Base-by-base conservation (phyloP, 192 early-diverging fungal species). In the Cetraspora pellucida region DNA sequence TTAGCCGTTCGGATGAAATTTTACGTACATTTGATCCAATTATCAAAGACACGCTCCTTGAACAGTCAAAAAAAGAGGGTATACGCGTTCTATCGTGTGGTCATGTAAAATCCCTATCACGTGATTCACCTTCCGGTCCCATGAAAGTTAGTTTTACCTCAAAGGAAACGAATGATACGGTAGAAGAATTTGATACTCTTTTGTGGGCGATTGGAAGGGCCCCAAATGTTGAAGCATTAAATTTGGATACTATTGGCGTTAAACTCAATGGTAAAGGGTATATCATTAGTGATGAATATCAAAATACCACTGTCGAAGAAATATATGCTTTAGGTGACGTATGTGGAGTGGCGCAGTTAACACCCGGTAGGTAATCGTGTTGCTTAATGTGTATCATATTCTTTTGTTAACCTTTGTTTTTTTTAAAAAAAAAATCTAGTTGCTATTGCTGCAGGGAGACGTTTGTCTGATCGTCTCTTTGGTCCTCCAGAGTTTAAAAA, bases 301-400 rank as follows among this genome's bases (percentile, higher is more conserved):
- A 98, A 82, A 87, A 94, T 73, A 98, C 96, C 10, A 80, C 60
- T 54, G 80, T 81, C 7, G 80, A 85, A 31, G 89, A 91, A 44
- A 81, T 99, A 13, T 94, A 90, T 82, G 92, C 95, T n/a, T 85
- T 99, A 8, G 97, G 97, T 52, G 97, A 99, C 82, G 94, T 97
- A 45, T 94, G 91, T 80, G 97, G 97, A 69, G 84, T 90, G 77
- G 90, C 91, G 30, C 92, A 95, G 88, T 88, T 99, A 67, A 99
- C 97, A 37, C 95, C 96, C 68, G 91, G 88, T 91, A 90, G 72
- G 7, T 37, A 37, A 37, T 37, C 3, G 7, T 37, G 7, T 37
- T 37, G n/a, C n/a, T 37, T 0, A 37, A 37, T 37, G 7, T 37
- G 37, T 49, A 10, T 21, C n/a, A 59, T 30, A 31, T 23, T 57